phyloP scores from a whole-genome alignment of 2,329 filamentous ascomycete genomes.

The Exophiala oligosperma region DNA sequence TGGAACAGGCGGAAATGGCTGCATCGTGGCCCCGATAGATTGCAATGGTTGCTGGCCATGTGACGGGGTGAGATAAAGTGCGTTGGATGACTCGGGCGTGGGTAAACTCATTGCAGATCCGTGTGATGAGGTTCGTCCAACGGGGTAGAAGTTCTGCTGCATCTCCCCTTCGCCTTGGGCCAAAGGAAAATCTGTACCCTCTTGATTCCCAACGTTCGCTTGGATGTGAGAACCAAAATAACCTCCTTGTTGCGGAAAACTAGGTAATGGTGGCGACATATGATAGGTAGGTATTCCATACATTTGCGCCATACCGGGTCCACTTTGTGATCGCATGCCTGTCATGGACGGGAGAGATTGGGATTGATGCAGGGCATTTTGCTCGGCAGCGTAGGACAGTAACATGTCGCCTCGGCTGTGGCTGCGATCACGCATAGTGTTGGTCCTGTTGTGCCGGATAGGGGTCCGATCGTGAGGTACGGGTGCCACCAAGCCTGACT shows the following conservation, averaged over 20 bases:
- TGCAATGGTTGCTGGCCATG: constrained; percentile 15
- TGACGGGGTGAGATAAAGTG: constrained; percentile 15
- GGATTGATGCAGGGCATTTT: constrained; percentile 19
- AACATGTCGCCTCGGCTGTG: constrained; percentile 26
- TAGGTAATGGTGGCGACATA: constrained; percentile 14
- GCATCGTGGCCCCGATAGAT: constrained; percentile 19
- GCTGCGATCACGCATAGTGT: constrained; percentile 21
- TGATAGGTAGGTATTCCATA: constrained; percentile 18
- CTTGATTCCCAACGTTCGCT: constrained; percentile 8
- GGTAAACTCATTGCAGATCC: constrained; percentile 18
- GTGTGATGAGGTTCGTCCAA: constrained; percentile 16
- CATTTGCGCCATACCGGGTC: constrained; percentile 13
- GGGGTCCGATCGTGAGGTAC: constrained; percentile 25
- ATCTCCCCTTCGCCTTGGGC: constrained; percentile 8
- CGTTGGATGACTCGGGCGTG: constrained; percentile 12
- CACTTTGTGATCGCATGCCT: constrained; percentile 14
- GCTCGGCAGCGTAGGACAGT: constrained; percentile 25
- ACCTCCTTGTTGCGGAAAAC: constrained; percentile 13
- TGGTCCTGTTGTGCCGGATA: constrained; percentile 25
- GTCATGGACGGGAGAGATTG: constrained; percentile 21
- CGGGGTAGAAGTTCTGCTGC: constrained; percentile 16
- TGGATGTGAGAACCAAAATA: constrained; percentile 10
- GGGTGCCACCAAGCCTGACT: constrained; percentile 5
- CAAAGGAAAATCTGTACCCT: constrained; percentile 7
- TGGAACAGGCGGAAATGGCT: constrained; percentile 19